Base-by-base conservation (phyloP, 164 flowering plant species). In the Dillenia suffruticosa region DNA sequence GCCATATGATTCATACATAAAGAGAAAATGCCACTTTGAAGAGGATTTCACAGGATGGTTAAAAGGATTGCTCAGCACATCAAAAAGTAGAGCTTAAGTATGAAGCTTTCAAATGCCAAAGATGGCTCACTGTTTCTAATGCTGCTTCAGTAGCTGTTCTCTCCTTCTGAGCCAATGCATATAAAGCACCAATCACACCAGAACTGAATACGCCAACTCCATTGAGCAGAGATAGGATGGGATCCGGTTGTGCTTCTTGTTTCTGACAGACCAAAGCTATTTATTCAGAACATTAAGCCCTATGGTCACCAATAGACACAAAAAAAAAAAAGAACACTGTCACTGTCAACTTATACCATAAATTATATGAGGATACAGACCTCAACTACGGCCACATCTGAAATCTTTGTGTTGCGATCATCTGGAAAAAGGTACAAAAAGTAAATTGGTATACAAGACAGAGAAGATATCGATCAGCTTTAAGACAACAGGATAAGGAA, bases 111-210 rank as follows among this genome's bases (percentile, higher is more conserved):
- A 32, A 32, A 5, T 32, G 40, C 40, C 9, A 55, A n/a, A 51
- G 67, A 62, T 15, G 44, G 17, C 81, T 75, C 86, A 93, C 98
- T 63, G 87, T 74, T 74, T 88, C 87, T 58, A 88, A 72, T 49
- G 79, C 79, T 62, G 79, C 77, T 59, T 84, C 82, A 46, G 79
- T 12, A 48, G 65, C 69, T 46, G 46, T 70, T 65, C 82, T 88
- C 56, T 89, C 97, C 59, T 82, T 78, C 74, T 47, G 82, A 52
- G 81, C 71, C 71, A 81, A 71, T 52, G 87, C 79, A 79, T 82
- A 89, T 26, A 91, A 75, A 55, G 96, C 85, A 61, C 88, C 96
- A 68, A 94, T 81, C 58, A 87, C 76, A 47, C 90, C 89, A 24
- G 86, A 59, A 46, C 87, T 74, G 47, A 87, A 60, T 55, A 89